These are phyloP conservation scores for Hanseniaspora valbyensis DNA, from an alignment of 805 yeast species.

Conservation along the genomic window DNA sequence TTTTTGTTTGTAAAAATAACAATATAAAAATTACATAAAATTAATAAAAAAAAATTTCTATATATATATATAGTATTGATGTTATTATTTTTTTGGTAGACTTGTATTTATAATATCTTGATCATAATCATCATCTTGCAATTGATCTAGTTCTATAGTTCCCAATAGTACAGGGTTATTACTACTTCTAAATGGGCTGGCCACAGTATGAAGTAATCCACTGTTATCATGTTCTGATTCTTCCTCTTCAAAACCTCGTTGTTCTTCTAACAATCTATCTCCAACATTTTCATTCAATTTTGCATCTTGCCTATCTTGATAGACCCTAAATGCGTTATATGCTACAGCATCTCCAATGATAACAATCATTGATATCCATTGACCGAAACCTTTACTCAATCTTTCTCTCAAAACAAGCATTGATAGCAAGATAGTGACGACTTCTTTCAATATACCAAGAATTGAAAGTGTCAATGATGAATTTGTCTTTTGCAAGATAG, in stretches of 20 bases:
- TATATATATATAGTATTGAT: no score
- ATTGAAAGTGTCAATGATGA: slow-evolving; percentile 68
- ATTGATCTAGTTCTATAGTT: slow-evolving; percentile 3
- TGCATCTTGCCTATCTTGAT: background rate
- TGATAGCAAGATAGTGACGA: slow-evolving; percentile 66
- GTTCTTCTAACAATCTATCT: background rate
- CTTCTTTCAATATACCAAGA: slow-evolving; percentile 88
- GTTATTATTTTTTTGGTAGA: background rate
- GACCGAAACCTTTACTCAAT: slow-evolving; percentile 32
- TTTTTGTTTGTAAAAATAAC: no score
- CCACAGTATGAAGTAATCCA: no score
- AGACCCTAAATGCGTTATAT: slow-evolving; percentile 42
- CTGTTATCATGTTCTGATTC: background rate
- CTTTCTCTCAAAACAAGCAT: slow-evolving; percentile 61
- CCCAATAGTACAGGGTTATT: background rate
- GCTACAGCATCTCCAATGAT: slow-evolving; percentile 71
- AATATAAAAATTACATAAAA: no score
- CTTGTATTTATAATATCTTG: background rate
- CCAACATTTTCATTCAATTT: background rate
- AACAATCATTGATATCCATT: slow-evolving; percentile 60
- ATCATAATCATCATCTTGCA: background rate
- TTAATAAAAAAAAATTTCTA: no score
- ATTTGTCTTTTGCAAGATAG: slow-evolving; percentile 67
- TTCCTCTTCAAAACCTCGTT: background rate
- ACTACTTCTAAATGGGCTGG: background rate